Percentiles rank a stretch among this genome's conserved stretches.
Evolutionary conservation across 371 early-diverging fungal species (phyloP).

Genomic region (Haplosporangium sp.): DNA sequence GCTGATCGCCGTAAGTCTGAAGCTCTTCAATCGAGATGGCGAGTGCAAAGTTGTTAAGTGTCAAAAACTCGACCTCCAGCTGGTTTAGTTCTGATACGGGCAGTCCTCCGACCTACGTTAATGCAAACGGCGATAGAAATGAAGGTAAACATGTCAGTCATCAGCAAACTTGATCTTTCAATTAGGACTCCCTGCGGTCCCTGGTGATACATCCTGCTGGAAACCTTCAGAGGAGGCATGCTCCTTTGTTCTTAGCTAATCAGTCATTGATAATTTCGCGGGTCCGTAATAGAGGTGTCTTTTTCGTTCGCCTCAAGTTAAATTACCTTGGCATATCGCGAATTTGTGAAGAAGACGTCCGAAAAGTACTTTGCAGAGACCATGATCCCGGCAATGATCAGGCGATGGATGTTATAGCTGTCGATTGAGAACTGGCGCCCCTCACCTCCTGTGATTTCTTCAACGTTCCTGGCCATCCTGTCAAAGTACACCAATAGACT

Average conservation of each 20-base stretch:
- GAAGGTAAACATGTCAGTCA: neutral
- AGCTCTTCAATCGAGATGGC: slow-evolving; percentile 78
- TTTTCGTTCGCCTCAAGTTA: slow-evolving; percentile 1
- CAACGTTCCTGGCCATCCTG: slow-evolving; percentile 65
- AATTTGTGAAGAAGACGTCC: slow-evolving; percentile 93
- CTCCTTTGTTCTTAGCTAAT: slow-evolving; percentile 40
- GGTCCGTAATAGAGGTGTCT: slow-evolving; percentile 6
- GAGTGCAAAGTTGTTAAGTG: slow-evolving; percentile 80
- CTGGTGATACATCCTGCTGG: neutral
- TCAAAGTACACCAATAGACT: slow-evolving; percentile 88
- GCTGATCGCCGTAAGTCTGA: slow-evolving; percentile 81
- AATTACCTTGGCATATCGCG: slow-evolving; percentile 84
- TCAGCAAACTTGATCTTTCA: too few relatives aligned
- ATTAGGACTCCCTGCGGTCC: too few relatives aligned
- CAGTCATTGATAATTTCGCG: slow-evolving; percentile 5
- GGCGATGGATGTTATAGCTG: slow-evolving; percentile 89
- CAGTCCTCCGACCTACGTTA: slow-evolving; percentile 87
- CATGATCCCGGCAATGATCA: slow-evolving; percentile 86
- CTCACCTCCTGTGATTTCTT: slow-evolving; percentile 56
- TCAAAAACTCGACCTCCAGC: slow-evolving; percentile 86
- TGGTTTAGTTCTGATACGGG: slow-evolving; percentile 89
- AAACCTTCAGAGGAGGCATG: slow-evolving; percentile 4
- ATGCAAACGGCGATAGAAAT: neutral
- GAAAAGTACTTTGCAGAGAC: slow-evolving; percentile 87
- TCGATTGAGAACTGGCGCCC: slow-evolving; percentile 76